Percentiles rank a stretch among this genome's conserved stretches.
Conservation (phyloP, 352 stramenopile genomes). For the Globisporangium nunn region DNA sequence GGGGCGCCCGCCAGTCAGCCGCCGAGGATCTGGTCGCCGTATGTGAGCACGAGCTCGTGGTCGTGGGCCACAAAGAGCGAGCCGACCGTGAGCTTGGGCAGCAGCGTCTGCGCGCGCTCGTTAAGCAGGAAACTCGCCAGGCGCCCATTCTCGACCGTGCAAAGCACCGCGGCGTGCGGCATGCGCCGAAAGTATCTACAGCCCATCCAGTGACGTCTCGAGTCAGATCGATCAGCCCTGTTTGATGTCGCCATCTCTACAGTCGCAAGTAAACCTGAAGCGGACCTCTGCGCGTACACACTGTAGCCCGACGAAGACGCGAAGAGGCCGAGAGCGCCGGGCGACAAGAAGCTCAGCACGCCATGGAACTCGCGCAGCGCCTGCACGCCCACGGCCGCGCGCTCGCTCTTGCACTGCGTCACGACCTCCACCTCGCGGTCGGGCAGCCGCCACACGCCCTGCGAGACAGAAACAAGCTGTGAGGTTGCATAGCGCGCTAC, state of each 20-base stretch:
- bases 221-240: too few relatives aligned
- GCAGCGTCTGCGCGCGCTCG: constrained; percentile 35
- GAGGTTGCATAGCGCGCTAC: too few relatives aligned
- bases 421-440: constrained; percentile 58
- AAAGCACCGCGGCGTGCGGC: constrained; percentile 48
- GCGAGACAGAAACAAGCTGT: not conserved
- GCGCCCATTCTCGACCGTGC: constrained; percentile 35
- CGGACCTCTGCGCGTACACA: constrained; percentile 61
- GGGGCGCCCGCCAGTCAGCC: not conserved
- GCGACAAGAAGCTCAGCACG: constrained; percentile 39
- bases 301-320: constrained; percentile 72
- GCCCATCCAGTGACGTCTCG: not conserved
- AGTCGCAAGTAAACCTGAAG: not conserved
- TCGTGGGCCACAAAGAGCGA: constrained; percentile 57
- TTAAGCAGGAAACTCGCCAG: constrained; percentile 65
- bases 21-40: constrained; percentile 57
- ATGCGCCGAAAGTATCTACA: constrained; percentile 58
- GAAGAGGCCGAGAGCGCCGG: constrained; percentile 51
- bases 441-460: constrained; percentile 62
- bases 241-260: too few relatives aligned
- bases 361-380: constrained; percentile 71
- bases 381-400: constrained; percentile 58
- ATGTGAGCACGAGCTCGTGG: constrained; percentile 65
- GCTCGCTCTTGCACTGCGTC: constrained; percentile 80
- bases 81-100: constrained; percentile 58